Conservation (phyloP, 768 basidiomycete genomes). For the Leucocoprinus birnbaumii region DNA sequence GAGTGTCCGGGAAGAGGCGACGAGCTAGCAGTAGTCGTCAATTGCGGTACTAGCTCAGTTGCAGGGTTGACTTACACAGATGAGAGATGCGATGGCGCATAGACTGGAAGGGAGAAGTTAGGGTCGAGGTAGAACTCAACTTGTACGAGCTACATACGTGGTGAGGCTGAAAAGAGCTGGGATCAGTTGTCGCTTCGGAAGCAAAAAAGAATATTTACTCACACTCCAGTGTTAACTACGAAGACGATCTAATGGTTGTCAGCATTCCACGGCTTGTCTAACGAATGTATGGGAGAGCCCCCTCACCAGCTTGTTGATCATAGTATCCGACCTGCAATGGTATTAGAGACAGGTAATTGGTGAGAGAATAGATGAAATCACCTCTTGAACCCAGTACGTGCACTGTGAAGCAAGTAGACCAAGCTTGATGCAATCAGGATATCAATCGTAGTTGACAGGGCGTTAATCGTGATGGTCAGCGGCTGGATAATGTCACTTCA, state of each 20-base stretch:
- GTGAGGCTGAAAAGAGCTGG: constrained; percentile 26
- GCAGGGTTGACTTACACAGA: constrained; percentile 31
- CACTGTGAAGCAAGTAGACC: constrained; percentile 39
- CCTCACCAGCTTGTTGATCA: constrained; percentile 47
- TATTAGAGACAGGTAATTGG: not conserved
- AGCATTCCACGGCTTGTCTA: not conserved
- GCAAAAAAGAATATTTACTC: constrained; percentile 12
- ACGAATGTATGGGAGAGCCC: not conserved
- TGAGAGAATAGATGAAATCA: constrained; percentile 10
- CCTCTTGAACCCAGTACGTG: constrained; percentile 52
- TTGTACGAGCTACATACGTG: constrained; percentile 22
- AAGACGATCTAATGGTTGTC: constrained; percentile 39
- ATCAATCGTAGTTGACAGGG: constrained; percentile 43
- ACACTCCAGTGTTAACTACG: constrained; percentile 51
- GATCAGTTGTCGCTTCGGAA: constrained; percentile 6
- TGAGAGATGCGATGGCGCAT: constrained; percentile 46
- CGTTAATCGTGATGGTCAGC: constrained; percentile 51
- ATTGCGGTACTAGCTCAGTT: not conserved
- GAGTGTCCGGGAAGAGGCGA: constrained; percentile 39
- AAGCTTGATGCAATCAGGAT: constrained; percentile 47
- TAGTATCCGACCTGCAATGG: constrained; percentile 37
- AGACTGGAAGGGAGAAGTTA: constrained; percentile 20
- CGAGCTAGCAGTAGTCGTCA: constrained; percentile 23
- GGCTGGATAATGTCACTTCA: constrained; percentile 22
- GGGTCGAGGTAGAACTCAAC: not conserved